These are phyloP conservation scores for Lomentospora prolificans DNA, from an alignment of 2,329 filamentous ascomycete species.

Conservation along the genomic window DNA sequence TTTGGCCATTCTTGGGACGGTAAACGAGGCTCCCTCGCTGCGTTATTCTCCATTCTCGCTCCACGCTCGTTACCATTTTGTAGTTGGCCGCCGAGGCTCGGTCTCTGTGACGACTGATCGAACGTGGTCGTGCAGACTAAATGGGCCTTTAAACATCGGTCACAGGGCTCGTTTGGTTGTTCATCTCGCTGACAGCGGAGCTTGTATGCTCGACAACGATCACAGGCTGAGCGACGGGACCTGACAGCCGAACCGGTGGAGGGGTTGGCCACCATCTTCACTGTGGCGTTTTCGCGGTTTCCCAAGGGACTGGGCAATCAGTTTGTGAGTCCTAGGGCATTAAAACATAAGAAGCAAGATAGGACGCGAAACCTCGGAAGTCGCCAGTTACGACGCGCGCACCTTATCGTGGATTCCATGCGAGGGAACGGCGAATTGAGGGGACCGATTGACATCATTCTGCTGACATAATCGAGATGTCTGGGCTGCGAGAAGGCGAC, in stretches of 20 bases:
- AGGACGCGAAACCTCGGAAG: not conserved
- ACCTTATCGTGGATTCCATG: not conserved
- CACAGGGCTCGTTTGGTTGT: constrained; percentile 4
- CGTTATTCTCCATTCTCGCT: not conserved
- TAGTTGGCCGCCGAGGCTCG: not conserved
- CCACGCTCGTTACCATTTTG: constrained; percentile 2
- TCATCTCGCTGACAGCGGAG: constrained; percentile 7
- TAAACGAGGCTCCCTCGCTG: not conserved
- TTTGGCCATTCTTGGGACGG: constrained; percentile 1
- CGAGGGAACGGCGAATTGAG: not conserved
- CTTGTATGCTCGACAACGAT: constrained; percentile 6
- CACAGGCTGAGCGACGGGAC: constrained; percentile 6
- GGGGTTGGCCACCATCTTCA: not conserved
- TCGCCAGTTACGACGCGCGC: not conserved
- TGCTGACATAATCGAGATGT: constrained; percentile 1
- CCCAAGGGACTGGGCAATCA: not conserved
- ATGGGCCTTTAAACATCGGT: constrained; percentile 4
- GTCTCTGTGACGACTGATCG: constrained; percentile 2
- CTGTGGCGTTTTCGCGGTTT: not conserved
- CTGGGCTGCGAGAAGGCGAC: not conserved
- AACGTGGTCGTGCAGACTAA: constrained; percentile 4
- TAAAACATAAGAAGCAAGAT: not conserved
- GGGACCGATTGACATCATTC: not conserved
- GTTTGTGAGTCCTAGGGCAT: not conserved
- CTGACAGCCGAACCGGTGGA: not conserved